Conservation (phyloP, 352 stramenopile genomes). For the Pythium chondricola region DNA sequence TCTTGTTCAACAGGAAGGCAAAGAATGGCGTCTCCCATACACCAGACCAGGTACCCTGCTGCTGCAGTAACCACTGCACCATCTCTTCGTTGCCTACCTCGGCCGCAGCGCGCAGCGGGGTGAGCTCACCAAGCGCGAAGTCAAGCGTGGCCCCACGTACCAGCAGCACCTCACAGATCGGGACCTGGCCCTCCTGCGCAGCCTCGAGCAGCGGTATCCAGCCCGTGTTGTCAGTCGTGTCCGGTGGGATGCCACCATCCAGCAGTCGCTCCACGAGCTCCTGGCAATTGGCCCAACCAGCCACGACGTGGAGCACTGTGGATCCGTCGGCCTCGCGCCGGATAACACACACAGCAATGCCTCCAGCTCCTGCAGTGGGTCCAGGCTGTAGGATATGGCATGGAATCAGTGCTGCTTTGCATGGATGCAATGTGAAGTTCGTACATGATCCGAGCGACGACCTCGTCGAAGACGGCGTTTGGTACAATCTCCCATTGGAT, state of each 20-base stretch:
- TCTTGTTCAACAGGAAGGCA: conserved; percentile 44
- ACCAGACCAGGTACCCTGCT: conserved; percentile 30
- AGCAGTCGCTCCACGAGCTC: conserved; percentile 44
- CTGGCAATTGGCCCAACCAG: conserved; percentile 43
- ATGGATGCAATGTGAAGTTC: no score
- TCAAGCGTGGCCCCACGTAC: conserved; percentile 35
- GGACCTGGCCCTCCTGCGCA: conserved; percentile 48
- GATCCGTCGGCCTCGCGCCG: conserved; percentile 36
- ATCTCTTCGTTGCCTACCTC: conserved; percentile 54
- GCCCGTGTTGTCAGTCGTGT: conserved; percentile 33
- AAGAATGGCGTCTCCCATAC: conserved; percentile 48
- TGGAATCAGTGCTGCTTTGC: no score
- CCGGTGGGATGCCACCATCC: conserved; percentile 24
- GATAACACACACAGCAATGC: conserved; percentile 22
- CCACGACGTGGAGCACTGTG: conserved; percentile 51
- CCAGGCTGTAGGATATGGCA: conserved; percentile 21
- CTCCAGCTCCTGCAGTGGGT: conserved; percentile 28
- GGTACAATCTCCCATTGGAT: conserved; percentile 25
- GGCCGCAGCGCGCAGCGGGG: conserved; percentile 38
- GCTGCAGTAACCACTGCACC: conserved; percentile 36
- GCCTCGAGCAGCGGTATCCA: conserved; percentile 63
- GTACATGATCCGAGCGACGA: conserved; percentile 47
- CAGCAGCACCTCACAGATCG: conserved; percentile 38
- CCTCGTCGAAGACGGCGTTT: conserved; percentile 37
- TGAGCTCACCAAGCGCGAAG: conserved; percentile 28